Base-by-base conservation (phyloP, 805 yeast species). In the Wickerhamiella occidentalis region DNA sequence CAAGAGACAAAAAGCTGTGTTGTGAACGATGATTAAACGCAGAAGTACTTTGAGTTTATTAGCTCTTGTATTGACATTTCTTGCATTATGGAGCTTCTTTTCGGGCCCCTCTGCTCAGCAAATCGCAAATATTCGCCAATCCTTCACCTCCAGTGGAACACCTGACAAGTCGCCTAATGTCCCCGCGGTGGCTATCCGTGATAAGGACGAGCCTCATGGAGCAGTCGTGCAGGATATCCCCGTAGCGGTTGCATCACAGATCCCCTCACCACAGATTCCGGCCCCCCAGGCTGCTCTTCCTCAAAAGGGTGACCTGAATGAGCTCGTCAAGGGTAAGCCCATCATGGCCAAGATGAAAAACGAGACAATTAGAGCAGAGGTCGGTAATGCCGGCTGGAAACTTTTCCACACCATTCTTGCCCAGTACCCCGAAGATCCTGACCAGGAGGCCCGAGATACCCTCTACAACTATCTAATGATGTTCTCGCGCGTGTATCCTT, bases 311-410 rank as follows among this genome's bases (percentile, higher is more conserved):
- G 47, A 45, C 23, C 8, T 47, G 21, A 33, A 40, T 9, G 49
- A 49, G 6, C 49, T 58, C 1, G 49, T 56, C 35, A 45, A 47
- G n/a, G 65, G 71, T 19, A 56, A 57, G 38, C 72, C 87, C 2
- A 87, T 87, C 60, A 92, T 92, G 98, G 95, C 95, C 6, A 77
- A 85, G 56, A 87, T 92, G 95, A 83, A 83, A 13, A 90, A 90
- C 64, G 87, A 80, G 55, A 82, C 87, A 0, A 68, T 78, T 48
- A 77, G 78, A 55, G 92, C 94, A 1, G 92, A 84, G 58, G 73
- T 90, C 6, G 98, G 98, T 1, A 75, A 84, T 51, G 82, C 96
- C 0, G 80, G 95, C 0, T 90, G 98, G 98, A 84, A 76, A 60
- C 68, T 90, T 38, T 78, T 92, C 61, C 98, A 92, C 65, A 90